Evolutionary conservation across 495 filamentous ascomycete species (phyloP).

Genomic region (Endocarpon pusillum): DNA sequence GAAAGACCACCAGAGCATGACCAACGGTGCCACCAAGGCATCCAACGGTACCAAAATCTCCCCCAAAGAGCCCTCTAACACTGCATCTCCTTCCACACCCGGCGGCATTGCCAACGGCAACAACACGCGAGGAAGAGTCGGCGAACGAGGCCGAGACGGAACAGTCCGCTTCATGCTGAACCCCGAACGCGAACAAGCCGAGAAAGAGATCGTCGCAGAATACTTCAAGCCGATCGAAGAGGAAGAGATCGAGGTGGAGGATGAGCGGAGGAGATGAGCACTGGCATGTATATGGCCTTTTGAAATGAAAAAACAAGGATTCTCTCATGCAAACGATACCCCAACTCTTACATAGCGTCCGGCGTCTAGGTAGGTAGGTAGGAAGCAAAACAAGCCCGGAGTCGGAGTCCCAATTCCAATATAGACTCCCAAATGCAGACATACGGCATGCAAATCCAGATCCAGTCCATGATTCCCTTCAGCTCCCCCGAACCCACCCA

Average conservation of each 20-base stretch:
- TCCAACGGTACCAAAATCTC: conserved; percentile 5
- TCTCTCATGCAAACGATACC: too few species aligned
- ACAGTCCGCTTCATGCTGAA: conserved; percentile 89
- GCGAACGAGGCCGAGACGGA: conserved; percentile 45
- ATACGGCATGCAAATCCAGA: too few species aligned
- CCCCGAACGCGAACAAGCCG: conserved; percentile 50
- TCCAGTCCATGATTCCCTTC: too few species aligned
- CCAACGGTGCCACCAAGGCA: conserved; percentile 10
- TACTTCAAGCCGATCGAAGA: conserved; percentile 65
- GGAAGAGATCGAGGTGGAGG: conserved; percentile 43
- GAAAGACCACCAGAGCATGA: conserved; percentile 7
- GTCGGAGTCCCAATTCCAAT: too few species aligned
- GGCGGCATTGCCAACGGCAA: conserved; percentile 9
- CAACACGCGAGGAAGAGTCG: conserved; percentile 27
- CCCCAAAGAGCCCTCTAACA: conserved; percentile 3
- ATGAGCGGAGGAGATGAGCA: conserved; percentile 21
- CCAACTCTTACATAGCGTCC: too few species aligned
- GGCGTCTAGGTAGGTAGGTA: too few species aligned
- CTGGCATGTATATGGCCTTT: too few species aligned
- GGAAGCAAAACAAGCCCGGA: too few species aligned
- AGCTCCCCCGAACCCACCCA: too few species aligned
- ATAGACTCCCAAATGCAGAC: too few species aligned
- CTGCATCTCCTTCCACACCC: conserved; percentile 4
- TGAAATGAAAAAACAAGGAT: too few species aligned
- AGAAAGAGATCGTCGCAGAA: conserved; percentile 46